Percentiles rank a stretch among this genome's conserved stretches.
Conservation (phyloP, 352 stramenopile genomes). For the Globisporangium cystogenes region DNA sequence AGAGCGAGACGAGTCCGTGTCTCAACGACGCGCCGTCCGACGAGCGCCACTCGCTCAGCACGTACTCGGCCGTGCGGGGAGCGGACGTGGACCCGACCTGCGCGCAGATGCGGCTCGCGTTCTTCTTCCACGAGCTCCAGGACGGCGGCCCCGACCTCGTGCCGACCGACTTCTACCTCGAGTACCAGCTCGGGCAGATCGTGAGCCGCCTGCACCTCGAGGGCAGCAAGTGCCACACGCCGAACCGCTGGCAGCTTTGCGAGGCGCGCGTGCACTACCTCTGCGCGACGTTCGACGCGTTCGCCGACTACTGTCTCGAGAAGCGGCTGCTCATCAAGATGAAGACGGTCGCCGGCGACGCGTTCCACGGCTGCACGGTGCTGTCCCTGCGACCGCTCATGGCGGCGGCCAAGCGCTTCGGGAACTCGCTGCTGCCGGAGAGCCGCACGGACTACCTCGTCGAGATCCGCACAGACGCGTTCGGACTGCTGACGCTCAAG, state of each 20-base stretch:
- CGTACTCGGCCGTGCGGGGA: slow-evolving; percentile 20
- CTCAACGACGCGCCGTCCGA: slow-evolving; percentile 10
- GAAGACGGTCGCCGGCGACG: slow-evolving; percentile 25
- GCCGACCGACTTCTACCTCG: slow-evolving; percentile 66
- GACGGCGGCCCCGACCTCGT: slow-evolving; percentile 47
- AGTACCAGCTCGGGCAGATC: slow-evolving; percentile 71
- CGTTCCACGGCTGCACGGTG: slow-evolving; percentile 49
- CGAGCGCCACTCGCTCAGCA: slow-evolving; percentile 5
- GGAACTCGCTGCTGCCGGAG: slow-evolving; percentile 41
- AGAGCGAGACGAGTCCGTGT: slow-evolving; percentile 9
- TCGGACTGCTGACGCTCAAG: slow-evolving; percentile 67
- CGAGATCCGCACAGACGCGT: slow-evolving; percentile 51
- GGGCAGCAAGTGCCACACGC: slow-evolving; percentile 73
- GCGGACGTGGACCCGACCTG: slow-evolving; percentile 68
- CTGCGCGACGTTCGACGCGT: slow-evolving; percentile 53
- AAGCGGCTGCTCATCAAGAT: slow-evolving; percentile 70
- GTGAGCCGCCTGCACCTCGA: slow-evolving; percentile 57
- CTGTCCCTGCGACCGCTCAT: slow-evolving; percentile 51
- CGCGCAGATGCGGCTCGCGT: slow-evolving; percentile 55
- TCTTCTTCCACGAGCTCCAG: slow-evolving; percentile 85
- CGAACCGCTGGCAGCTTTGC: slow-evolving; percentile 79
- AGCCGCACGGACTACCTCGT: slow-evolving; percentile 57
- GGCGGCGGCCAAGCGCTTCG: slow-evolving; percentile 51
- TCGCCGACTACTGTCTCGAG: slow-evolving; percentile 59
- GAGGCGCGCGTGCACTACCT: slow-evolving; percentile 70